Evolutionary conservation across 1,284 basidiomycete species (phyloP).

Genomic region (Hemileccinum hortonii): DNA sequence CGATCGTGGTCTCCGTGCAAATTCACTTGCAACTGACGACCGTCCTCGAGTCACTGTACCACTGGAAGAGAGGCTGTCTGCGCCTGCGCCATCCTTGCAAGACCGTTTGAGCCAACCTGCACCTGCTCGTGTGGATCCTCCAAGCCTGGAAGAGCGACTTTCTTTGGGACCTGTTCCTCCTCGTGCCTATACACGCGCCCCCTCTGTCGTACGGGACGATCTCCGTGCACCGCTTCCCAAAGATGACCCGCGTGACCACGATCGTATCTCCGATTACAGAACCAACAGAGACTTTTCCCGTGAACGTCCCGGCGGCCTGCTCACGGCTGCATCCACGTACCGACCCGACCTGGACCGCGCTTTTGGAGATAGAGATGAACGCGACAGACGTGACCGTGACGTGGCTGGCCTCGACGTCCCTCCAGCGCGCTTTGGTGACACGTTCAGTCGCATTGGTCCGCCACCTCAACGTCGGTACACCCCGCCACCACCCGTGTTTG

Average conservation of each 20-base stretch:
- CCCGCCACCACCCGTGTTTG: conserved; percentile 22
- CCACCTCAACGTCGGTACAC: conserved; percentile 26
- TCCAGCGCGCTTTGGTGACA: conserved; percentile 31
- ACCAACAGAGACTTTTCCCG: conserved; percentile 35
- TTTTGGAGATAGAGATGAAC: conserved; percentile 28
- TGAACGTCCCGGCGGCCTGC: conserved; percentile 25
- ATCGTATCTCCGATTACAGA: conserved; percentile 31
- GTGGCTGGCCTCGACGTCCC: conserved; percentile 32
- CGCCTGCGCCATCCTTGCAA: conserved; percentile 33
- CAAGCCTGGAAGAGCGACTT: conserved; percentile 44
- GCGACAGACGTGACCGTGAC: conserved; percentile 38
- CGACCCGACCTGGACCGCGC: conserved; percentile 36
- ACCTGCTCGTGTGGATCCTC: conserved; percentile 27
- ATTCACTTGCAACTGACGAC: conserved; percentile 26
- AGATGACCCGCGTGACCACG: conserved; percentile 26
- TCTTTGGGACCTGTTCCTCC: conserved; percentile 29
- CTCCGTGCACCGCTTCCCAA: conserved; percentile 29
- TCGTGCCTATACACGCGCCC: conserved; percentile 24
- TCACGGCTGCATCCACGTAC: conserved; percentile 22
- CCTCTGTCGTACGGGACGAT: conserved; percentile 36
- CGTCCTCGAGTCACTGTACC: conserved; percentile 29
- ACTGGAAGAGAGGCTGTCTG: conserved; percentile 39
- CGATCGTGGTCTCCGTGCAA: conserved; percentile 21
- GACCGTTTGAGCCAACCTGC: conserved; percentile 36
- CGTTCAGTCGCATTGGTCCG: conserved; percentile 18